phyloP scores from a whole-genome alignment of 2,329 filamentous ascomycete genomes.

The Aspergillus cejpii region DNA sequence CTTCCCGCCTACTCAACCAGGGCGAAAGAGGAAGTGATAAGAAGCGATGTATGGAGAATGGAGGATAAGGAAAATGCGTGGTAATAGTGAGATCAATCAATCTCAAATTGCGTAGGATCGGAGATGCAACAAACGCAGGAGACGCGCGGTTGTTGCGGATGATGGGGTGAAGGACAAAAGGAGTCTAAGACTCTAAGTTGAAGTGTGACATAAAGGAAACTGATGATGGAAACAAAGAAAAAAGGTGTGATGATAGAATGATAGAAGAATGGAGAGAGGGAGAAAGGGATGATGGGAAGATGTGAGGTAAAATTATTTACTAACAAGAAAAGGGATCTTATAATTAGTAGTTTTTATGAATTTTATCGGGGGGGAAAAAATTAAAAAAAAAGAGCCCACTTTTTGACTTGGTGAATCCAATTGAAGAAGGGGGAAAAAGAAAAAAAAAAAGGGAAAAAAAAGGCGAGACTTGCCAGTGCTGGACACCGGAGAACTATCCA shows the following conservation, averaged over 20 bases:
- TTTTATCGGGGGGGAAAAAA: slow-evolving; percentile 14
- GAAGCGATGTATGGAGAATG: not conserved
- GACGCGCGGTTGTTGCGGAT: slow-evolving; percentile 33
- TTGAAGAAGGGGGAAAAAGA: slow-evolving; percentile 9
- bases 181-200: slow-evolving; percentile 15
- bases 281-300: slow-evolving; percentile 20
- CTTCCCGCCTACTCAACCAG: slow-evolving; percentile 3
- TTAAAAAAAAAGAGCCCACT: slow-evolving; percentile 1
- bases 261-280: slow-evolving; percentile 14
- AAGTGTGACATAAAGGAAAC: slow-evolving; percentile 38
- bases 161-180: slow-evolving; percentile 12
- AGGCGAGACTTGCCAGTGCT: not conserved
- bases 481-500: not conserved
- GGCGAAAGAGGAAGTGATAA: slow-evolving; percentile 1
- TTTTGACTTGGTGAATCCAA: not conserved
- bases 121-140: slow-evolving; percentile 24
- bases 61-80: too few relatives aligned
- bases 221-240: slow-evolving; percentile 27
- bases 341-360: slow-evolving; percentile 12
- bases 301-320: slow-evolving; percentile 40
- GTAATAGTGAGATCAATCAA: slow-evolving; percentile 11
- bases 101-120: slow-evolving; percentile 11
- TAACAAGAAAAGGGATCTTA: slow-evolving; percentile 32
- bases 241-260: slow-evolving; percentile 7
- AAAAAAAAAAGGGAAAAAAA: slow-evolving; percentile 11